Conservation (phyloP, 176 grass and related monocot genomes). For the Aegilops umbellulata region DNA sequence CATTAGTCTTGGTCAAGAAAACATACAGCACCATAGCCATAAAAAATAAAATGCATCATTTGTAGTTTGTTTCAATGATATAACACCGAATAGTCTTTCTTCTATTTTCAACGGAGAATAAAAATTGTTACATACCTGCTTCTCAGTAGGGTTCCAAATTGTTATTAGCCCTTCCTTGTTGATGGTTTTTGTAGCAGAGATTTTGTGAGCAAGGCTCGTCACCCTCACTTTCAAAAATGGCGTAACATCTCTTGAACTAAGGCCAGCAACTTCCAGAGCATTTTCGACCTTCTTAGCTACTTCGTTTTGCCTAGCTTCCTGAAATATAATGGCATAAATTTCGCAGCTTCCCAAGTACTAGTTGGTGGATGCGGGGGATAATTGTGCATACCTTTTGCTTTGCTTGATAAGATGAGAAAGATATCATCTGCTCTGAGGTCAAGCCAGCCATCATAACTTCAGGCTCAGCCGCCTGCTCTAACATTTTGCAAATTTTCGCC, state of each 20-base stretch:
- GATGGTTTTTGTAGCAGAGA: conserved; percentile 37
- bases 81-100: background rate
- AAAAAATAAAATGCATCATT: background rate
- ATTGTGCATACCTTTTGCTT: conserved; percentile 57
- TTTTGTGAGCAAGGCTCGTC: conserved; percentile 55
- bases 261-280: conserved; percentile 62
- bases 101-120: background rate
- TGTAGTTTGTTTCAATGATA: background rate
- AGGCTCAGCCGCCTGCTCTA: conserved; percentile 80
- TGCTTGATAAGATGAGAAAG: conserved; percentile 67
- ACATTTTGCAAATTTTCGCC: conserved; percentile 70
- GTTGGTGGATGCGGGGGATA: background rate
- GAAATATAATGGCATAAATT: conserved; percentile 18
- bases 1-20: background rate
- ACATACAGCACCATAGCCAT: background rate
- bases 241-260: conserved; percentile 78
- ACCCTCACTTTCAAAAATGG: conserved; percentile 87
- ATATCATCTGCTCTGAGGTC: conserved; percentile 66
- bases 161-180: conserved; percentile 74
- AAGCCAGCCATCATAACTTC: conserved; percentile 83
- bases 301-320: conserved; percentile 62
- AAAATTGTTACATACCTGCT: conserved; percentile 54
- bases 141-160: conserved; percentile 92
- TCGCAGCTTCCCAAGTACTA: conserved; percentile 22
- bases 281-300: conserved; percentile 73